Evolutionary conservation across 177 flowering plant species (phyloP).

Genomic region (Vitis hybrid): DNA sequence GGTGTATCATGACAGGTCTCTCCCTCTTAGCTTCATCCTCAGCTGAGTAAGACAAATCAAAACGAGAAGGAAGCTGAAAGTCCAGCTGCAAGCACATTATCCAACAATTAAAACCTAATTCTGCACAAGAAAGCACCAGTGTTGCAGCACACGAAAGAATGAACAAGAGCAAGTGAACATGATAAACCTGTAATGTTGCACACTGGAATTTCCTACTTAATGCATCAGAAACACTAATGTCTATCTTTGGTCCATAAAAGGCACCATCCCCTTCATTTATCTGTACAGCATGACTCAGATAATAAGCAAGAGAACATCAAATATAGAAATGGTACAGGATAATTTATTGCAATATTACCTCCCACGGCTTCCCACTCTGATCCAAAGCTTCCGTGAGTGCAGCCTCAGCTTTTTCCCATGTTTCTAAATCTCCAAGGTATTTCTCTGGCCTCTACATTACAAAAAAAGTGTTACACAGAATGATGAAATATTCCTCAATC

Average conservation of each 20-base stretch:
- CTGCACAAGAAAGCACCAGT: background rate
- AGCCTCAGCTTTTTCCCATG: conserved; percentile 93
- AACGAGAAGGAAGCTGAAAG: conserved; percentile 92
- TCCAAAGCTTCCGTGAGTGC: conserved; percentile 83
- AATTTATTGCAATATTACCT: conserved; percentile 43
- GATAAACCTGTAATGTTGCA: conserved; percentile 85
- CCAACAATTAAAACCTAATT: background rate
- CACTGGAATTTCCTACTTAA: conserved; percentile 94
- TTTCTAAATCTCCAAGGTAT: conserved; percentile 66
- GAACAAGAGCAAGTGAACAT: background rate
- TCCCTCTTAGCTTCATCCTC: conserved; percentile 93
- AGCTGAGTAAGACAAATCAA: conserved; percentile 84
- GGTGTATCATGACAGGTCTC: conserved; percentile 95
- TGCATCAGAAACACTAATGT: conserved; percentile 94
- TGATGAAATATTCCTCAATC: background rate
- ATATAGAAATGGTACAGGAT: background rate
- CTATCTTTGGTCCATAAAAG: conserved; percentile 98
- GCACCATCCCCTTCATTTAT: conserved; percentile 98
- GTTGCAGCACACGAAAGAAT: background rate
- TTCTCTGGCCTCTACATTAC: conserved; percentile 86
- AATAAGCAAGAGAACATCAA: background rate
- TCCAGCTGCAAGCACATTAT: conserved; percentile 67
- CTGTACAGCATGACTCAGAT: conserved; percentile 31
- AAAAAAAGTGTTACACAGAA: background rate
- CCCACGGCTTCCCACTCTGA: conserved; percentile 89